These are phyloP conservation scores for Candida palmyrensis DNA, from an alignment of 805 yeast species.

Conservation along the genomic window DNA sequence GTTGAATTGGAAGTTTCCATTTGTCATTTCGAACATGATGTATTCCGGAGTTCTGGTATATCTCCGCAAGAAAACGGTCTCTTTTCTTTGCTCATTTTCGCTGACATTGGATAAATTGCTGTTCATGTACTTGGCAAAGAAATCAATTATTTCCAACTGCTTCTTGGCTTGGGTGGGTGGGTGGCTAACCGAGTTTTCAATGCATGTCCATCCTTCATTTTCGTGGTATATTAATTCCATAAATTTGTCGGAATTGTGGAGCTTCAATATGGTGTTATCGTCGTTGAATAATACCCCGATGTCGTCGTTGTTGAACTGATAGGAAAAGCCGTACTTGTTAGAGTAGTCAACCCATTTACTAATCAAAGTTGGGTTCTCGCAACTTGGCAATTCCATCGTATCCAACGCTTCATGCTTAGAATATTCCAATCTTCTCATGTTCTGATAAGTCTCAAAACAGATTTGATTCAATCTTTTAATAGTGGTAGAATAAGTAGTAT, in stretches of 20 bases:
- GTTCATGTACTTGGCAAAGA: constrained; percentile 89
- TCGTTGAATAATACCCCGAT: constrained; percentile 89
- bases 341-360: constrained; percentile 98
- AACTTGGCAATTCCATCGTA: constrained; percentile 33
- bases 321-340: constrained; percentile 91
- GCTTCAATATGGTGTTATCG: constrained; percentile 73
- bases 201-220: constrained; percentile 43
- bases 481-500: constrained; percentile 32
- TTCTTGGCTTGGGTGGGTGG: constrained; percentile 51
- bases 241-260: constrained; percentile 57
- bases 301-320: constrained; percentile 83
- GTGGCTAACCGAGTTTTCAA: constrained; percentile 37
- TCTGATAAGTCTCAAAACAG: constrained; percentile 31
- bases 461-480: constrained; percentile 32
- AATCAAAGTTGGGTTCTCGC: constrained; percentile 63
- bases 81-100: constrained; percentile 56
- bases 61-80: constrained; percentile 73
- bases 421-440: constrained; percentile 39
- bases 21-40: constrained; percentile 90
- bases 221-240: constrained; percentile 52
- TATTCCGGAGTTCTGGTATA: constrained; percentile 74
- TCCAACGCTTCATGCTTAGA: constrained; percentile 28
- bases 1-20: constrained; percentile 90
- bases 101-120: constrained; percentile 81
- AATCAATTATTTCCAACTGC: constrained; percentile 80